Percentiles rank a stretch among this genome's conserved stretches.
These are phyloP conservation scores for Acacia concinna DNA, from an alignment of 331 rosid genomes.

Conservation along the genomic window DNA sequence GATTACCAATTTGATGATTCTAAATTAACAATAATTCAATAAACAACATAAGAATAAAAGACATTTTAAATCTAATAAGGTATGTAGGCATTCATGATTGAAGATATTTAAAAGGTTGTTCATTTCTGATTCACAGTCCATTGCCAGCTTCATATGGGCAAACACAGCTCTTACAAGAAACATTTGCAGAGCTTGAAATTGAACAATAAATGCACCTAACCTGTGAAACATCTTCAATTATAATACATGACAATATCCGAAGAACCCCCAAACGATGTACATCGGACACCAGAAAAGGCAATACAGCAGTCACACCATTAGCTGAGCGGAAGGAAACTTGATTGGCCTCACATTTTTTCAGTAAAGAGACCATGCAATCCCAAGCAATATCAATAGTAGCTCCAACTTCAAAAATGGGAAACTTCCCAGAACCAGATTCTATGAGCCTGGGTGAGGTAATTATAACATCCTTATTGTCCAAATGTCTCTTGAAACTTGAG, in stretches of 20 bases:
- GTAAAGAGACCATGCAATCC: constrained; percentile 70
- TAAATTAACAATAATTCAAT: constrained; percentile 21
- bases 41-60: constrained; percentile 13
- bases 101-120: constrained; percentile 15
- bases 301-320: constrained; percentile 75
- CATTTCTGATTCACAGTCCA: constrained; percentile 4
- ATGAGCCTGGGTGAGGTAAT: constrained; percentile 64
- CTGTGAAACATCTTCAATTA: constrained; percentile 91
- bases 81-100: constrained; percentile 9
- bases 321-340: constrained; percentile 84
- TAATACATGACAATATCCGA: constrained; percentile 82
- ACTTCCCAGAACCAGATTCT: constrained; percentile 66
- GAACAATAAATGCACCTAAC: constrained; percentile 44
- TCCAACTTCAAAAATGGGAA: constrained; percentile 65
- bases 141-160: background rate
- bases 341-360: constrained; percentile 86
- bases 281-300: constrained; percentile 88
- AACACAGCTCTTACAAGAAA: constrained; percentile 3
- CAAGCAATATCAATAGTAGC: constrained; percentile 63
- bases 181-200: background rate
- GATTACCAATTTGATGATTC: constrained; percentile 34
- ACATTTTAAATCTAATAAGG: constrained; percentile 17
- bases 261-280: constrained; percentile 93
- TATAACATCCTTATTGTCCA: constrained; percentile 58
- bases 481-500: constrained; percentile 55